A percentile compares a stretch with the other conserved stretches of the same genome.
Conservation (phyloP, 495 filamentous ascomycete species). For the Penicillium lagena region DNA sequence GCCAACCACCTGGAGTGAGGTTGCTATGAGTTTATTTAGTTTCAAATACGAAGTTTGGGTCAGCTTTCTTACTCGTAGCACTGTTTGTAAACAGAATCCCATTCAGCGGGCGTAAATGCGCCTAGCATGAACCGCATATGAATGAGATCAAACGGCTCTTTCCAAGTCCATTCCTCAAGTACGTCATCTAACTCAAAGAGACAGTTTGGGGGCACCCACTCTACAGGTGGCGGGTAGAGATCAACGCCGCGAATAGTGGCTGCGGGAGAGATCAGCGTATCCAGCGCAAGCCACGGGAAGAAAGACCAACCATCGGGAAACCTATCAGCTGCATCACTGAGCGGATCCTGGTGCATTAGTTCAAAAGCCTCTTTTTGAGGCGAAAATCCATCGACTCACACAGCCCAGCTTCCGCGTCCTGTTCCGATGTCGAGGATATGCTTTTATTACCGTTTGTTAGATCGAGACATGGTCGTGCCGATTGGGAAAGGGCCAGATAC, state of each 20-base stretch:
- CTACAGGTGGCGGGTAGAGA: conserved; percentile 14
- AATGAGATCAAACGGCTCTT: conserved; percentile 19
- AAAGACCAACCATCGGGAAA: conserved; percentile 6
- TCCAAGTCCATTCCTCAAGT: conserved; percentile 22
- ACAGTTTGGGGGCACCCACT: conserved; percentile 26
- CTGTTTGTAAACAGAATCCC: conserved; percentile 18
- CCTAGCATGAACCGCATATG: conserved; percentile 16
- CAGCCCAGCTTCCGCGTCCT: conserved; percentile 17
- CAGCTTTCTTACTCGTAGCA: conserved; percentile 10
- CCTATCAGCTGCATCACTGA: conserved; percentile 16
- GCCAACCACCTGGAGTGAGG: conserved; percentile 40
- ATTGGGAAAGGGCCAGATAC: too few relatives aligned
- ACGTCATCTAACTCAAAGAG: conserved; percentile 23
- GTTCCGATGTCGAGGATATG: conserved; percentile 16
- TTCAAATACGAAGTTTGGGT: neutral
- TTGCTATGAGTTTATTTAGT: conserved; percentile 8
- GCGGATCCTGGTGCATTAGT: neutral
- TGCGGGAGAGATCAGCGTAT: neutral
- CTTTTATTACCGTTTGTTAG: neutral
- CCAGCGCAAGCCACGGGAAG: neutral
- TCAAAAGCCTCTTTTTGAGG: neutral
- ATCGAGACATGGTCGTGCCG: too few relatives aligned
- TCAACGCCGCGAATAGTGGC: conserved; percentile 19
- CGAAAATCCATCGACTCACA: conserved; percentile 3
- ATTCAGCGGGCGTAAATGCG: conserved; percentile 17